Conservation (phyloP, 2,329 filamentous ascomycete species). For the Alternaria arborescens region DNA sequence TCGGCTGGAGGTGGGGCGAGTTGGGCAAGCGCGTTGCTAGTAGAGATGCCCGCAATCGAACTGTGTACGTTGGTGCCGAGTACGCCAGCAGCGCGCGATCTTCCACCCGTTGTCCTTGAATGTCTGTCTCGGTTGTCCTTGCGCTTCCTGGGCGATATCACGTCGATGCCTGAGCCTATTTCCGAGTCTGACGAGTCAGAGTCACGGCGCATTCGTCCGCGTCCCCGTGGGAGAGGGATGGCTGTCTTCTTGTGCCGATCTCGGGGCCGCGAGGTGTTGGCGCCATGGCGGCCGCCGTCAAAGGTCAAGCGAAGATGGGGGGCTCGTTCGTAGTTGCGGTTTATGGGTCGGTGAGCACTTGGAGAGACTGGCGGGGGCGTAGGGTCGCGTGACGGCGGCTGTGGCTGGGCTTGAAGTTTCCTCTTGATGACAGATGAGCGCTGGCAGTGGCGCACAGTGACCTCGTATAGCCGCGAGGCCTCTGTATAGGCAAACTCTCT, state of each 20-base stretch:
- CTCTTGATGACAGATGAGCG: constrained; percentile 67
- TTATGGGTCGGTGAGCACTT: constrained; percentile 39
- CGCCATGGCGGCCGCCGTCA: constrained; percentile 33
- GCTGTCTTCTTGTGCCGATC: constrained; percentile 32
- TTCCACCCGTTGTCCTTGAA: constrained; percentile 52
- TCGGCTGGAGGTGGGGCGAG: constrained; percentile 68
- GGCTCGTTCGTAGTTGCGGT: constrained; percentile 34
- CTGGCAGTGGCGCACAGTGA: constrained; percentile 65
- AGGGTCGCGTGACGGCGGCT: constrained; percentile 68
- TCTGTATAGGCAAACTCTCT: constrained; percentile 66
- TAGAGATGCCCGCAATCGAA: constrained; percentile 65
- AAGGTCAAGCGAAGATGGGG: constrained; percentile 43
- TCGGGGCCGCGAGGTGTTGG: constrained; percentile 31
- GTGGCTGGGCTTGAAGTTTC: constrained; percentile 68
- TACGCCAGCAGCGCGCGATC: constrained; percentile 53
- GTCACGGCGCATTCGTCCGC: constrained; percentile 22
- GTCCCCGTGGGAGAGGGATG: constrained; percentile 25
- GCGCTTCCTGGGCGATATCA: constrained; percentile 28
- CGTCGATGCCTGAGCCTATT: constrained; percentile 27
- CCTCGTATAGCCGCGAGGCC: constrained; percentile 64
- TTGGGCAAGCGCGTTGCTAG: constrained; percentile 67
- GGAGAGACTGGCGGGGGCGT: constrained; percentile 60
- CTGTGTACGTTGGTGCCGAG: constrained; percentile 64
- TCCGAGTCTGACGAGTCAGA: constrained; percentile 31
- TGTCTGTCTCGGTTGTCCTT: constrained; percentile 47